Evolutionary conservation across 1,139 yeast genomes (phyloP).

Genomic region (Candida sp.): DNA sequence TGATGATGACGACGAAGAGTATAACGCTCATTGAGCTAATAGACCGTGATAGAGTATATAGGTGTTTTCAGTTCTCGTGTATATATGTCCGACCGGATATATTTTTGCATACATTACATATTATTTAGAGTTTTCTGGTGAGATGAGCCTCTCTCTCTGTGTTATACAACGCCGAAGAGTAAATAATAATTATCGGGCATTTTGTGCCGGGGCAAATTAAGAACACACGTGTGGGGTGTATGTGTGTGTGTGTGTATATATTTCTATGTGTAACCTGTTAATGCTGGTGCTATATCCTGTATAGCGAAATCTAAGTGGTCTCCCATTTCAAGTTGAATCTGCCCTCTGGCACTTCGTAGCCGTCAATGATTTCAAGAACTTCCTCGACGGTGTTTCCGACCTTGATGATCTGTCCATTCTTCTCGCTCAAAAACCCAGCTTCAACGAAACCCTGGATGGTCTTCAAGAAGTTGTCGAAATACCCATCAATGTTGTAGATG

Average conservation of each 20-base stretch:
- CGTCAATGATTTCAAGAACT: slow-evolving; percentile 62
- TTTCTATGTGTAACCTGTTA: not conserved
- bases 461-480: slow-evolving; percentile 69
- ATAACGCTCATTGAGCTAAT: slow-evolving; percentile 19
- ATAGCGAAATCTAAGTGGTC: slow-evolving; percentile 21
- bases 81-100: not conserved
- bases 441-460: slow-evolving; percentile 61
- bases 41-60: not conserved
- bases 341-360: slow-evolving; percentile 73
- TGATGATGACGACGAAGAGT: slow-evolving; percentile 35
- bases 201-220: no score
- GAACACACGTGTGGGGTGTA: not conserved
- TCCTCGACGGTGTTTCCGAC: slow-evolving; percentile 73
- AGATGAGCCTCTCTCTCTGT: no score
- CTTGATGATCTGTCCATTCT: slow-evolving; percentile 69
- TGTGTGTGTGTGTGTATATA: no score
- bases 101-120: not conserved
- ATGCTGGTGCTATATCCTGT: not conserved
- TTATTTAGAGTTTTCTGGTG: no score
- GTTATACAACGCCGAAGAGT: no score
- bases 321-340: slow-evolving; percentile 79
- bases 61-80: not conserved
- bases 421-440: slow-evolving; percentile 69
- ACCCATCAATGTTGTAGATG: slow-evolving; percentile 78
- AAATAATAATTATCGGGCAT: no score